Evolutionary conservation across 2,329 filamentous ascomycete species (phyloP), one percentile per base, ranked within the genome.

Genomic region (Eutypella sp.): DNA sequence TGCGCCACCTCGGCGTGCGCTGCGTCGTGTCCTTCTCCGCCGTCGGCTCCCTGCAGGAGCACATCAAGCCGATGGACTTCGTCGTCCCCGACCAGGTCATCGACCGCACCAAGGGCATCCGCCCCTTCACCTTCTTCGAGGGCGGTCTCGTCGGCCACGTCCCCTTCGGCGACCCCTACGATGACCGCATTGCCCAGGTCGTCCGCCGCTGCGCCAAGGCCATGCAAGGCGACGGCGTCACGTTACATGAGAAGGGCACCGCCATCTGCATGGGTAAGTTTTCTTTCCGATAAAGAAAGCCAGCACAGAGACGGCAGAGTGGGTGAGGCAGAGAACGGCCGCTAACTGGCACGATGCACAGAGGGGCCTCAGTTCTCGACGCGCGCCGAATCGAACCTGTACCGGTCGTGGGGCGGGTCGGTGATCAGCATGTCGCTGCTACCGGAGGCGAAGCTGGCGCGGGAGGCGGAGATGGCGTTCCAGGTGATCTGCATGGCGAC

Each of bases 401-500:
- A 99, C 77, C 89, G 93, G 57, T 77, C 82, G 49, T 96, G 90
- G 88, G 92, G 92, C 59, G 92, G 91, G 57, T 87, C 81, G 54
- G 88, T 97, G 44, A 97, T 99, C 76, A 97, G 97, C 79, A 99
- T 99, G 93, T 95, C 89, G 38, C 86, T 85, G 13, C 78, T 99
- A 15, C 93, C 93, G 18, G 93, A 99, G 72, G 87, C 92, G 41
- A 99, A 99, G 76, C 83, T 99, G 18, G 93, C 93, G 9, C 84
- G 89, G 44, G 93, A 99, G 73, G 93, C 93, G 20, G 93, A 99
- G 74, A 87, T 99, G 58, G 87, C 86, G 29, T 97, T 97, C 70
- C 90, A 95, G 73, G 95, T 96, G 81, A 95, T 99, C 62, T 96
- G 92, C 76, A 99, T 99, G 93, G 89, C 89, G 27, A 99, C 93